A percentile compares a stretch with the other conserved stretches of the same genome.
Conservation (phyloP, 176 grass and related monocot genomes). For the Zea luxurians region DNA sequence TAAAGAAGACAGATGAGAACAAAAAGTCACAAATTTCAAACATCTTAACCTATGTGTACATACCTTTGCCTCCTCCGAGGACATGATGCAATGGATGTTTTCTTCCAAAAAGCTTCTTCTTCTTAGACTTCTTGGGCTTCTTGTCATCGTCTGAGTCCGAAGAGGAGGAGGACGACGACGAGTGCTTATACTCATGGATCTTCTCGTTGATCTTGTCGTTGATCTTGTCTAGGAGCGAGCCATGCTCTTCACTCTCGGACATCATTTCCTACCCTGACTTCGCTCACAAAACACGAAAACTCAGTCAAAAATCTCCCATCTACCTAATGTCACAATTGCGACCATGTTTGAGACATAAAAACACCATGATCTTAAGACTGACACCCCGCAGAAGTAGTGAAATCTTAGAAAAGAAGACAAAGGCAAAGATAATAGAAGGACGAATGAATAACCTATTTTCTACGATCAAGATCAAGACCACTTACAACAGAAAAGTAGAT, state of each 20-base stretch:
- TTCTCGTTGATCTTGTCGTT: conserved; percentile 36
- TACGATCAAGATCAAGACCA: background rate
- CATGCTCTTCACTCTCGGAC: conserved; percentile 65
- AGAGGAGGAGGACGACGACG: conserved; percentile 53
- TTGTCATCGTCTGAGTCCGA: conserved; percentile 73
- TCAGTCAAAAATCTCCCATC: background rate
- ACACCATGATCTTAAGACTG: background rate
- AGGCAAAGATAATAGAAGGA: background rate
- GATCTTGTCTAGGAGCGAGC: conserved; percentile 63
- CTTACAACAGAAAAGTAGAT: conserved; percentile 23
- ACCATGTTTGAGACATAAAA: background rate
- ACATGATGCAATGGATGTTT: conserved; percentile 57
- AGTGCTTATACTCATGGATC: conserved; percentile 57
- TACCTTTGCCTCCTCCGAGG: conserved; percentile 79
- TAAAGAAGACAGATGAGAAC: background rate
- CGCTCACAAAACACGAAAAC: background rate
- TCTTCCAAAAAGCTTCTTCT: conserved; percentile 69
- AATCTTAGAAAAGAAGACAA: background rate
- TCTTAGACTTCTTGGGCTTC: conserved; percentile 37
- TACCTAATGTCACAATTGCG: background rate
- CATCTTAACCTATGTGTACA: background rate
- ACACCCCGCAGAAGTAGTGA: background rate
- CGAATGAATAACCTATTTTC: background rate
- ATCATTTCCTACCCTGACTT: conserved; percentile 52
- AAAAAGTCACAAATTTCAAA: background rate